Conservation (phyloP, 768 basidiomycete genomes). For the Kondoa malvinella region DNA sequence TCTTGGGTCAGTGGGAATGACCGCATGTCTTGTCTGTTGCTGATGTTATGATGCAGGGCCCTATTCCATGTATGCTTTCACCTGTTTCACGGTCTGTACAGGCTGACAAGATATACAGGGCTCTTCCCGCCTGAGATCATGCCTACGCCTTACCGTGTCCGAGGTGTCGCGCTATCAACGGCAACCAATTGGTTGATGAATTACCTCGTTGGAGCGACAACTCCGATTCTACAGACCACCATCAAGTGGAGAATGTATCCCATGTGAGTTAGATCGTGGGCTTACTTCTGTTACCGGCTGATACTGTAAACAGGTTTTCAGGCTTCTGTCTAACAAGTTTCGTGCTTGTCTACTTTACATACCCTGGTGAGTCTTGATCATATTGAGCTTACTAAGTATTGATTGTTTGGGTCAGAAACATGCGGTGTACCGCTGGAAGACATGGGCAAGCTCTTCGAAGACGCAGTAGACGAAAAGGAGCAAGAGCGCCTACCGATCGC, state of each 20-base stretch:
- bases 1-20: conserved; percentile 40
- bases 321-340: conserved; percentile 44
- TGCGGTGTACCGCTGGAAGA: conserved; percentile 30
- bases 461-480: background rate
- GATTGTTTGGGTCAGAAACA: conserved; percentile 39
- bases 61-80: too few species aligned
- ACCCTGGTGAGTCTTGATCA: conserved; percentile 29
- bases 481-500: conserved; percentile 1
- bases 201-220: conserved; percentile 72
- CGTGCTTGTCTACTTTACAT: conserved; percentile 51
- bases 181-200: conserved; percentile 62
- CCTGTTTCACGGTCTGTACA: too few species aligned
- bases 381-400: background rate
- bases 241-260: conserved; percentile 86
- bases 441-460: conserved; percentile 24
- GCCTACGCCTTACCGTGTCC: conserved; percentile 43
- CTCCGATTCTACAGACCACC: conserved; percentile 66
- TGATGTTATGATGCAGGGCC: background rate
- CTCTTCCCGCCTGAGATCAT: conserved; percentile 19
- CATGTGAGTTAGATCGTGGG: too few species aligned
- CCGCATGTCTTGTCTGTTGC: background rate
- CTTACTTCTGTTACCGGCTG: too few species aligned
- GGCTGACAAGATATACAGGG: too few species aligned
- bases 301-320: conserved; percentile 42
- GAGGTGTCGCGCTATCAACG: conserved; percentile 88